Evolutionary conservation across 441 rosid species (phyloP), one percentile per base, ranked within the genome.

Genomic region (Pelargonium cotyledonis): DNA sequence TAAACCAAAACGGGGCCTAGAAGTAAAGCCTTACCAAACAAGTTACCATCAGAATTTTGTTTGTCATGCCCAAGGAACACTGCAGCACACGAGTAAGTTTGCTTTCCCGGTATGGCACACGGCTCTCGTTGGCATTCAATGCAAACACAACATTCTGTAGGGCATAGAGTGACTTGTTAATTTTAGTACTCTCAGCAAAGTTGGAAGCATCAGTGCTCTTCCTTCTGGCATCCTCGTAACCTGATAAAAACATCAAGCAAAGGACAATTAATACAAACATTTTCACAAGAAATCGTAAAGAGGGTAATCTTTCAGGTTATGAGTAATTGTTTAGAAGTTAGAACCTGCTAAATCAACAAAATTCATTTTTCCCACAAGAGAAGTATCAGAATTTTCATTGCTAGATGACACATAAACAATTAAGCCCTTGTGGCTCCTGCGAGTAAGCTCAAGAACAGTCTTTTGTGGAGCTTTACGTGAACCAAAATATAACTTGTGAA

Each of bases 31-130:
- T 72, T 63, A 91, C 97, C 84, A 91, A 75, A 78, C 97, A 91
- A 60, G 91, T 80, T 60, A 91, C 68, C 65, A 87, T 72, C 84
- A 85, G 68, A 10, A 84, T 75, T 75, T 55, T 77, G 76, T 72
- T 81, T 55, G 66, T 68, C 66, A 90, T 83, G 74, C 82, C 81
- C 9, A 91, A 73, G 18, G 92, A 91, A 67, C 86, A 89, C 70
- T 84, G 85, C 80, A 89, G 71, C 88, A 91, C 76, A 63, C 80
- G 88, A 46, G 93, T 86, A 21, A 91, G 81, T 75, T 82, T 87
- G 76, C 90, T 89, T 79, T 87, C 95, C 23, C 97, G 84, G 75
- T 86, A 91, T 23, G 95, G 95, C 35, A 91, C 84, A 68, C 84
- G 89, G 35, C 70, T 72, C 65, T 85, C 90, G 66, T 85, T 85